Conservation (phyloP, 495 filamentous ascomycete species). For the Letharia columbiana region DNA sequence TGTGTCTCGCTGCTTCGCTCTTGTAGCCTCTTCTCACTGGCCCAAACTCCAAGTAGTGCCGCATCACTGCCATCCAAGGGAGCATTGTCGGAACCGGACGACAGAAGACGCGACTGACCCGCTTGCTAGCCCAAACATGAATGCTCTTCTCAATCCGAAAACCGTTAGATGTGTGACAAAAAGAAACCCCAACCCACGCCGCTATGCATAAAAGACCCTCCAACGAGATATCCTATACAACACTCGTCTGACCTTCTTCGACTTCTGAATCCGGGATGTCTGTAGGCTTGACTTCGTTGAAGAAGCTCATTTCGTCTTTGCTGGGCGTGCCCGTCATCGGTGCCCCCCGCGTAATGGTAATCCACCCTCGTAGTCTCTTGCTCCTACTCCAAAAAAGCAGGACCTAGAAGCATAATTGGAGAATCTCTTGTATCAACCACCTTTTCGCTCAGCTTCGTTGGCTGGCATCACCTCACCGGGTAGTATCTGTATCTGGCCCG, state of each 20-base stretch:
- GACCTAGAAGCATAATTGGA: not conserved
- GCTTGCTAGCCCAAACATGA: not conserved
- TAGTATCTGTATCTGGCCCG: constrained; percentile 26
- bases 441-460: constrained; percentile 45
- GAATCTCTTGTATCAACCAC: constrained; percentile 30
- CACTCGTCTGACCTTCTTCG: not conserved
- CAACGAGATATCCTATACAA: not conserved
- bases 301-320: not conserved
- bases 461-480: constrained; percentile 37
- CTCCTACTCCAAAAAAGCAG: not conserved
- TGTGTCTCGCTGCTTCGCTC: not conserved
- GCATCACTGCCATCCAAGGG: constrained; percentile 1
- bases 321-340: not conserved
- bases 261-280: not conserved
- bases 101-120: not conserved
- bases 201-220: not conserved
- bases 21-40: not conserved
- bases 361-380: not conserved
- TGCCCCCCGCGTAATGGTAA: not conserved
- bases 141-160: not conserved
- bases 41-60: not conserved
- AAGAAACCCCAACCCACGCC: not conserved
- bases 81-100: not conserved
- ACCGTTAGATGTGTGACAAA: not conserved
- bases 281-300: not conserved